These are phyloP conservation scores for Streptanthus diversifolius DNA, from an alignment of 345 rosid genomes.

Conservation along the genomic window DNA sequence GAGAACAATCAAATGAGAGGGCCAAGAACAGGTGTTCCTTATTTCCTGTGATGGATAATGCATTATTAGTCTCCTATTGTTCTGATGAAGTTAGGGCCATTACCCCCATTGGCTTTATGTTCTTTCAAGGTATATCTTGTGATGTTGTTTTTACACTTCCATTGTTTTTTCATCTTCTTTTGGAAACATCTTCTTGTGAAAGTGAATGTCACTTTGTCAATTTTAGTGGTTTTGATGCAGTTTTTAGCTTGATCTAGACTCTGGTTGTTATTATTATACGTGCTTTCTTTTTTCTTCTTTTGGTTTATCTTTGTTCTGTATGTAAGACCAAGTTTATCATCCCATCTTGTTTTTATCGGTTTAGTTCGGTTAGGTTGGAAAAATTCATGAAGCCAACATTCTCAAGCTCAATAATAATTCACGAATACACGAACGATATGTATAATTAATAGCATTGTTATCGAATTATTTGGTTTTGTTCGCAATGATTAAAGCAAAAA, in stretches of 20 bases:
- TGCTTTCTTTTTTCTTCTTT: background rate
- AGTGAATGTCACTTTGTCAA: conserved; percentile 25
- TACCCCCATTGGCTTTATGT: conserved; percentile 16
- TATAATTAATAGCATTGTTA: background rate
- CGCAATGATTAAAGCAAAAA: background rate
- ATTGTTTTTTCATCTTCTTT: conserved; percentile 6
- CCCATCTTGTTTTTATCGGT: background rate
- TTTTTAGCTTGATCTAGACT: background rate
- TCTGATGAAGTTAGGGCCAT: conserved; percentile 27
- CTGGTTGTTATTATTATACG: conserved; percentile 13
- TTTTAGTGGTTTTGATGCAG: conserved; percentile 26
- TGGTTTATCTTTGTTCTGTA: conserved; percentile 12
- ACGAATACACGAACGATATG: background rate
- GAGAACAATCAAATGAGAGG: conserved; percentile 99
- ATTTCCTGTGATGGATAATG: conserved; percentile 60
- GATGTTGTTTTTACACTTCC: conserved; percentile 23
- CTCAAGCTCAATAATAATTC: background rate
- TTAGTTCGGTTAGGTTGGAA: background rate
- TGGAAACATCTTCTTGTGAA: conserved; percentile 27
- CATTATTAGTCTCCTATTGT: conserved; percentile 10
- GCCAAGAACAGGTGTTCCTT: conserved; percentile 96
- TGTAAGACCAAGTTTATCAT: conserved; percentile 19
- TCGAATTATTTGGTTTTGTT: background rate
- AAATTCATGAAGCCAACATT: background rate
- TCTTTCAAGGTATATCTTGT: conserved; percentile 38